Evolutionary conservation across 768 basidiomycete genomes (phyloP).

Genomic region (Lactarius hatsudake): DNA sequence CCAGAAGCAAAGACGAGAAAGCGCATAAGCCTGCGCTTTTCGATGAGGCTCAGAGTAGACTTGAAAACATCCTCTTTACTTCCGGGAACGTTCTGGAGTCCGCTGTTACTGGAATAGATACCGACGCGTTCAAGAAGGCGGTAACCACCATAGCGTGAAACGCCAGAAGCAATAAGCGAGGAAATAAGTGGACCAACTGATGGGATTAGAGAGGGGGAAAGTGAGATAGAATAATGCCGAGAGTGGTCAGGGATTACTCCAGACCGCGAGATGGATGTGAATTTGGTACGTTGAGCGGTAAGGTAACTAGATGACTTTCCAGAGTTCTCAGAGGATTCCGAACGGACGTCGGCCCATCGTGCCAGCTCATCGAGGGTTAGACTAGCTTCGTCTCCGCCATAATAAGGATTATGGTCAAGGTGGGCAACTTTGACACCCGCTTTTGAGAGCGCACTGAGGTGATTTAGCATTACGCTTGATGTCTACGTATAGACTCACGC

Average conservation of each 20-base stretch:
- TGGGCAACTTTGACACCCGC: constrained; percentile 87
- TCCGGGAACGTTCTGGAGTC: constrained; percentile 65
- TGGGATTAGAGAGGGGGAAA: constrained; percentile 80
- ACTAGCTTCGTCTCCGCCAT: constrained; percentile 81
- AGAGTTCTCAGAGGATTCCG: constrained; percentile 24
- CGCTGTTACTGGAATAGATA: constrained; percentile 49
- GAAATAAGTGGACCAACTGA: constrained; percentile 77
- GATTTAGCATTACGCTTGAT: constrained; percentile 13
- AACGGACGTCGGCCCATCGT: constrained; percentile 55
- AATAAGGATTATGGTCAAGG: constrained; percentile 79
- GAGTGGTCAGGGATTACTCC: constrained; percentile 48
- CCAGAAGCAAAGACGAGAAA: constrained; percentile 79
- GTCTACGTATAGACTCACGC: constrained; percentile 57
- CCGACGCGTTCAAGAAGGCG: constrained; percentile 72
- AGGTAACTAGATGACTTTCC: constrained; percentile 29
- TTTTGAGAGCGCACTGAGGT: constrained; percentile 77
- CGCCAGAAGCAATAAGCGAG: constrained; percentile 75
- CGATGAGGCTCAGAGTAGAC: constrained; percentile 71
- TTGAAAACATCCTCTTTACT: constrained; percentile 95
- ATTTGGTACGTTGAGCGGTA: constrained; percentile 34
- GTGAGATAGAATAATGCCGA: constrained; percentile 80
- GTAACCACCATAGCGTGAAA: constrained; percentile 89
- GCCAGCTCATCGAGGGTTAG: constrained; percentile 78
- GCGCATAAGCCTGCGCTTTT: constrained; percentile 91
- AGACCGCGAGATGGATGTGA: constrained; percentile 46